phyloP scores from a whole-genome alignment of 2,329 filamentous ascomycete genomes.

The Fonsecaea nubica region DNA sequence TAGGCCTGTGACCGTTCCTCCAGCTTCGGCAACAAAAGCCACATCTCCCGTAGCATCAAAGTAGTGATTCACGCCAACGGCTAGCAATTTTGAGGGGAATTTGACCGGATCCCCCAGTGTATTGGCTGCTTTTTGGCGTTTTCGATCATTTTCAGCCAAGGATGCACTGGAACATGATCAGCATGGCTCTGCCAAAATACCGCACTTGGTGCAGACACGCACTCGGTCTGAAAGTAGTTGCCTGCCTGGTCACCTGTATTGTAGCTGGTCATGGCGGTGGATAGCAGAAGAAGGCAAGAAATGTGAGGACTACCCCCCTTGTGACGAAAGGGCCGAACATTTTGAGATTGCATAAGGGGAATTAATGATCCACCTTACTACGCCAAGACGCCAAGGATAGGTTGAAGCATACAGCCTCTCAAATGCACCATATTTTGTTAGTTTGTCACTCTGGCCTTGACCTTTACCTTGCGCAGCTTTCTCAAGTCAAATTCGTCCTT shows the following conservation, averaged over 20 bases:
- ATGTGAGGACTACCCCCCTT: background rate
- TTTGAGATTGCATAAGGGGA: background rate
- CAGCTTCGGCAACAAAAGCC: conserved; percentile 84
- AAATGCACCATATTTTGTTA: background rate
- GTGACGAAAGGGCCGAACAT: background rate
- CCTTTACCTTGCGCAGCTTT: conserved; percentile 43
- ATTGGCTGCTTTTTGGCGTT: conserved; percentile 78
- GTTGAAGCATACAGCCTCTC: background rate
- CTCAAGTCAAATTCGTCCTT: conserved; percentile 32
- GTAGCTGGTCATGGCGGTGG: conserved; percentile 46
- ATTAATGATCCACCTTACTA: background rate
- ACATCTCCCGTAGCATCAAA: conserved; percentile 43
- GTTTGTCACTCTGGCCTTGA: conserved; percentile 14
- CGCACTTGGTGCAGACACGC: conserved; percentile 46
- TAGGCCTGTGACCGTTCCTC: conserved; percentile 77
- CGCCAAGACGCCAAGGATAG: background rate
- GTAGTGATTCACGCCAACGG: conserved; percentile 52
- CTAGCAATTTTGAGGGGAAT: conserved; percentile 85
- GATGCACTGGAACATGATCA: conserved; percentile 53
- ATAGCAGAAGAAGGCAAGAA: background rate
- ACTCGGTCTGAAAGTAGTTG: conserved; percentile 95
- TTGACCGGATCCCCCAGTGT: conserved; percentile 80
- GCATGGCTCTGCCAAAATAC: conserved; percentile 16
- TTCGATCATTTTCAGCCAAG: conserved; percentile 61
- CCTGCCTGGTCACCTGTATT: conserved; percentile 69